Evolutionary conservation across 257 asterid species (phyloP).

Genomic region (Ocimum tenuiflorum): DNA sequence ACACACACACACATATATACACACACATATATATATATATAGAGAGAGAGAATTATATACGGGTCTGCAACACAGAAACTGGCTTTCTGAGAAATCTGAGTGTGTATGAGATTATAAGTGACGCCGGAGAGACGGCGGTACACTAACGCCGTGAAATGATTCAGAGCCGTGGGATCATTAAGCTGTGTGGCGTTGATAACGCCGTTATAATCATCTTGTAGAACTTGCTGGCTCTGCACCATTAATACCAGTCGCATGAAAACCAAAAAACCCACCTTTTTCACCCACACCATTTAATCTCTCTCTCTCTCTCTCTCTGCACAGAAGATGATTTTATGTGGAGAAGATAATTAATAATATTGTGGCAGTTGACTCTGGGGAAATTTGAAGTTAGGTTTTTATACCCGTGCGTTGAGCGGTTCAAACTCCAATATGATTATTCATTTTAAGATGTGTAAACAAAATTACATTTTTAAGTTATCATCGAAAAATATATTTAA

Average conservation of each 20-base stretch:
- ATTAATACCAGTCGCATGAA: conserved; percentile 26
- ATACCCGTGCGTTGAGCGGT: no score
- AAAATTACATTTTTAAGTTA: no score
- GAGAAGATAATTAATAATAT: no score
- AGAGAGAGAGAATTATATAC: conserved; percentile 21
- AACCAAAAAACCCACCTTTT: neutral
- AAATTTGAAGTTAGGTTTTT: no score
- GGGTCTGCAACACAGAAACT: conserved; percentile 56
- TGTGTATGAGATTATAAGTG: conserved; percentile 36
- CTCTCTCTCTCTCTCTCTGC: no score
- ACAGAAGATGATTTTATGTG: no score
- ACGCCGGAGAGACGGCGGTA: conserved; percentile 37
- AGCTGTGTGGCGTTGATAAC: conserved; percentile 24
- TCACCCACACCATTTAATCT: conserved; percentile 11
- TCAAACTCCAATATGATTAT: no score
- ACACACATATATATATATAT: neutral
- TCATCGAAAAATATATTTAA: no score
- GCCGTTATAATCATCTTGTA: conserved; percentile 18
- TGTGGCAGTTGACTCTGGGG: no score
- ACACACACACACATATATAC: no score
- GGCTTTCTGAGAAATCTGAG: conserved; percentile 39
- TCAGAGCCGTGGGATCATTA: conserved; percentile 28
- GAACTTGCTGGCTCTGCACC: conserved; percentile 37
- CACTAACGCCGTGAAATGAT: conserved; percentile 33
- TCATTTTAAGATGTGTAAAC: no score